phyloP scores from a whole-genome alignment of 805 yeast species.

The Debaryomyces tyrocola region DNA sequence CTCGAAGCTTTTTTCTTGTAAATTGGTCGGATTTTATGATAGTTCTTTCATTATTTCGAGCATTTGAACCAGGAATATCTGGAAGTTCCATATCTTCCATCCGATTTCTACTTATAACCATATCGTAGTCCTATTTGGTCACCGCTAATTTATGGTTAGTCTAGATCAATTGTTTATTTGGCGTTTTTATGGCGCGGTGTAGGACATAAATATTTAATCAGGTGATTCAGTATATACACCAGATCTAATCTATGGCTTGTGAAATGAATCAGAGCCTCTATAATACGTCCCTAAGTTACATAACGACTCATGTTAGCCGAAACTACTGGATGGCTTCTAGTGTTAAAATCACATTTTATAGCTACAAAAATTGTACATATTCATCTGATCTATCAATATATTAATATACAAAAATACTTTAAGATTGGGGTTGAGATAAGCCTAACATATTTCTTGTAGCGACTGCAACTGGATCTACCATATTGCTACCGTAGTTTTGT shows the following conservation, averaged over 20 bases:
- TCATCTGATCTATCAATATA: no score
- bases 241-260: no score
- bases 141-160: neutral
- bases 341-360: no score
- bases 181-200: neutral
- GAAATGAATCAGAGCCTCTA: no score
- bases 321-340: no score
- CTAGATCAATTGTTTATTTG: neutral
- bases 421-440: slow-evolving; percentile 1
- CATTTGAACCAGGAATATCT: slow-evolving; percentile 14
- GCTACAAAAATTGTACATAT: no score
- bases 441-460: slow-evolving; percentile 1
- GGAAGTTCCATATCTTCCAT: slow-evolving; percentile 24
- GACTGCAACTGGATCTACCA: neutral
- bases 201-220: neutral
- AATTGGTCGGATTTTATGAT: slow-evolving; percentile 37
- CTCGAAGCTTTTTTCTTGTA: slow-evolving; percentile 64
- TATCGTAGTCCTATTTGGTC: slow-evolving; percentile 1
- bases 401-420: no score
- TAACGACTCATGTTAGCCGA: no score
- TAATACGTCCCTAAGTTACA: no score
- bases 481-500: neutral
- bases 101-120: slow-evolving; percentile 11
- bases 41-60: neutral
- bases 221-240: no score